A percentile compares a stretch with the other conserved stretches of the same genome.
These are phyloP conservation scores for Plasmodium gonderi DNA, from an alignment of 169 alveolate genomes.

Conservation along the genomic window DNA sequence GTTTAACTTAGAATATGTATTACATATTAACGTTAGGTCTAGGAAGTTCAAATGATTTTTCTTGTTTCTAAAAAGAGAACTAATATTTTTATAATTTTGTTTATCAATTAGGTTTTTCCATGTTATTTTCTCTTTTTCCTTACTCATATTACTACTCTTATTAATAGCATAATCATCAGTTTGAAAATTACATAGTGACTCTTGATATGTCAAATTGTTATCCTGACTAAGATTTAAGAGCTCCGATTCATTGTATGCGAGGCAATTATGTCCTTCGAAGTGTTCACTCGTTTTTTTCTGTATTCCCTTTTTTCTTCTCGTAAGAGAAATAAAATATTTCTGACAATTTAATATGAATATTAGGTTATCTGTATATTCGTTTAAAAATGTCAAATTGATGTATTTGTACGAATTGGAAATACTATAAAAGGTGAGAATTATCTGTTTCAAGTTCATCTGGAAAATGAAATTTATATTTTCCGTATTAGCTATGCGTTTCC, in stretches of 20 bases:
- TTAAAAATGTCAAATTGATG: conserved; percentile 18
- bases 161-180: background rate
- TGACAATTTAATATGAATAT: conserved; percentile 32
- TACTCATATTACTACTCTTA: background rate
- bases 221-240: background rate
- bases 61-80: background rate
- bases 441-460: conserved; percentile 48
- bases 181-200: background rate
- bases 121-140: background rate
- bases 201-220: background rate
- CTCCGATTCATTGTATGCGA: background rate
- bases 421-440: conserved; percentile 42
- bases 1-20: conserved; percentile 45
- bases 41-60: conserved; percentile 27
- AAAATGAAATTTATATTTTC: conserved; percentile 48
- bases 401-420: conserved; percentile 30
- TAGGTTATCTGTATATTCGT: conserved; percentile 27
- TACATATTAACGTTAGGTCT: conserved; percentile 61
- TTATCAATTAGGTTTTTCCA: background rate
- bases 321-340: background rate
- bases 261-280: background rate
- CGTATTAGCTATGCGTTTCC: conserved; percentile 47
- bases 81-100: background rate
- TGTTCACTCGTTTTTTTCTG: background rate
- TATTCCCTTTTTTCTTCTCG: background rate